Evolutionary conservation across 176 grass and related monocot genomes (phyloP).

Genomic region (Lolium multiflorum): DNA sequence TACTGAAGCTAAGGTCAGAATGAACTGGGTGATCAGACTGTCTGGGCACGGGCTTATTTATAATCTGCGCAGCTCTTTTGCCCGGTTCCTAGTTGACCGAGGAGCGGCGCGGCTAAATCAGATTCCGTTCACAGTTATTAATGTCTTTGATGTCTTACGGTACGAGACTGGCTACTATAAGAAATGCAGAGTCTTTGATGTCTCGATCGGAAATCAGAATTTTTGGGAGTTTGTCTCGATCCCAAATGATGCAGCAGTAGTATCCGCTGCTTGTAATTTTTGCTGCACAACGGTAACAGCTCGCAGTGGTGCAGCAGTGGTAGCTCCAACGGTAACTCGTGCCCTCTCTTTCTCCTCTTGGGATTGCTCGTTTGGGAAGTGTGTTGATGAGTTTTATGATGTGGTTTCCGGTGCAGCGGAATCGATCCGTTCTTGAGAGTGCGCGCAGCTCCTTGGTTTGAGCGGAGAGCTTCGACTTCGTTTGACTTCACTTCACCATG

Average conservation of each 20-base stretch:
- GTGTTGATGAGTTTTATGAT: background rate
- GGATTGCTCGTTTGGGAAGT: background rate
- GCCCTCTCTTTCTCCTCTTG: background rate
- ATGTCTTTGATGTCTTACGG: conserved; percentile 29
- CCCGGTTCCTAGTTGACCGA: conserved; percentile 38
- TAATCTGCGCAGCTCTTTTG: conserved; percentile 24
- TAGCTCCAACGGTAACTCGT: conserved; percentile 11
- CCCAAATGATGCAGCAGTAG: too few relatives aligned
- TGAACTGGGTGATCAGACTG: conserved; percentile 18
- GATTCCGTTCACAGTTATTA: conserved; percentile 53
- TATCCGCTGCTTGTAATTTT: conserved; percentile 4
- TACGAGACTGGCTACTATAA: background rate
- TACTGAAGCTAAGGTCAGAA: background rate
- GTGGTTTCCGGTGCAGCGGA: conserved; percentile 6
- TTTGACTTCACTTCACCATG: conserved; percentile 42
- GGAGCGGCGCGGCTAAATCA: conserved; percentile 2
- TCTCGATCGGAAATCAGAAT: background rate
- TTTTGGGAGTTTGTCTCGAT: background rate
- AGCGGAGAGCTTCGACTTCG: conserved; percentile 17
- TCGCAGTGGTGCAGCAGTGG: background rate
- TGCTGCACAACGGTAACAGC: background rate
- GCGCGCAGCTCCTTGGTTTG: conserved; percentile 14
- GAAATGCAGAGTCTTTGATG: background rate
- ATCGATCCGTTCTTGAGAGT: conserved; percentile 37
- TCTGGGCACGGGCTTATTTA: conserved; percentile 34